Evolutionary conservation across 371 early-diverging fungal genomes (phyloP), one percentile per base, ranked within the genome.

Genomic region (Rhizopus microsporus): DNA sequence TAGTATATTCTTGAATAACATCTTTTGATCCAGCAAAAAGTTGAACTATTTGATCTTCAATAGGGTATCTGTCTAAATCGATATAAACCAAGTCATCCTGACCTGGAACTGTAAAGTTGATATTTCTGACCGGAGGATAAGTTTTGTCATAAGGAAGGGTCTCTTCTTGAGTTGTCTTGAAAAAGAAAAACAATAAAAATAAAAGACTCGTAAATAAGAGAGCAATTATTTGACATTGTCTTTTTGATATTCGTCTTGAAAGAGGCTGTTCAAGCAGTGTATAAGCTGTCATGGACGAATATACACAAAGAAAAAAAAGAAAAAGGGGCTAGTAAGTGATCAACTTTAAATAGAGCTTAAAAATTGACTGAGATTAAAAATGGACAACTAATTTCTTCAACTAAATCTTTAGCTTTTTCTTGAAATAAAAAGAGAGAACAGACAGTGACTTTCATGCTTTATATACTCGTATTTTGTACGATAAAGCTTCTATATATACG

Each of bases 11-110:
- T 12, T 35, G 5, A 34, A 45, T 33, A 34, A 32, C 13, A 17
- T 44, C 46, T 23, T 9, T 12, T 23, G 33, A 35, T 3, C 46
- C 46, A 8, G 59, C 42, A 42, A 63, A 63, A 7, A 54, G 31
- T 37, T 50, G 54, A 10, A 63, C 31, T 4, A 67, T 7, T 7
- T 59, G 33, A 15, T 56, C 63, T 50, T 67, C 68, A 40, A 67
- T 39, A 9, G 63, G 49, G 46, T 67, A 67, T 44, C 39, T 60
- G 32, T 57, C 58, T 6, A 65, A 32, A 32, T 65, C 63, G 13
- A 63, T 16, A 37, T 54, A 58, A 45, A 46, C 54, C 5, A 34
- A 30, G 5, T 49, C 30, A 7, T 51, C 12, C 42, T 47, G 53
- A 8, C n/a, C 37, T 7, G 62, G 57, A 16, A 62, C 12, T 15